Base-by-base conservation (phyloP, 768 basidiomycete species). In the Boletus vinaceobasis region DNA sequence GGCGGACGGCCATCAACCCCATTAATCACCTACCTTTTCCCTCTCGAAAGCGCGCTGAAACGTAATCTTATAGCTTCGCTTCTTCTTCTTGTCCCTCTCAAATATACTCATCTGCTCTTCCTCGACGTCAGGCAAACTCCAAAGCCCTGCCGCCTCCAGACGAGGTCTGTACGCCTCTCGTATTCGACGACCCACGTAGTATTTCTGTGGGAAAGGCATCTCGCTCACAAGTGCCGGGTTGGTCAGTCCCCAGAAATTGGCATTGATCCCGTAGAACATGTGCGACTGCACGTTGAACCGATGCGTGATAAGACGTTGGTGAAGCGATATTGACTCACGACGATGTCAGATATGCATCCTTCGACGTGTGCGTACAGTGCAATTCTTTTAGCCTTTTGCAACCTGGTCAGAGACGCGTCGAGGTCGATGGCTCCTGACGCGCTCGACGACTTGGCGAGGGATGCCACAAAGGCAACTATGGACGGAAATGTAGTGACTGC, bases 351-450 rank as follows among this genome's bases (percentile, higher is more conserved):
- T 23, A 91, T 68, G 51, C 82, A 76, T 8, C 83, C 71, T 57
- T 87, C 85, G 8, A 83, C 70, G 65, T 91, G 88, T 1, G 85
- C 79, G 39, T 73, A 74, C 79, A 88, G 86, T 1, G 88, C 89
- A 0, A 73, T 71, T 48, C 70, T 74, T 65, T 84, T 77, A 1
- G 87, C 77, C 44, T 71, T 79, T 63, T 90, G 79, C 11, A 60
- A 57, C 13, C 69, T 48, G 35, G 61, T 74, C 17, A 90, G 72
- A 35, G 69, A 64, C 11, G 63, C 74, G 65, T 88, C 86, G 29
- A 85, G 68, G 65, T 81, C 73, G 19, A 68, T 65, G 27, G 68
- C 65, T 17, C 66, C 65, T 36, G 71, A 73, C 17, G 66, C 57
- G 32, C 59, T 36, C 0, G 61, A 63, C 8, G 70, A 64, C 50